Conservation (phyloP, 192 early-diverging fungal species). For the Gorgonomyces haynaldii region DNA sequence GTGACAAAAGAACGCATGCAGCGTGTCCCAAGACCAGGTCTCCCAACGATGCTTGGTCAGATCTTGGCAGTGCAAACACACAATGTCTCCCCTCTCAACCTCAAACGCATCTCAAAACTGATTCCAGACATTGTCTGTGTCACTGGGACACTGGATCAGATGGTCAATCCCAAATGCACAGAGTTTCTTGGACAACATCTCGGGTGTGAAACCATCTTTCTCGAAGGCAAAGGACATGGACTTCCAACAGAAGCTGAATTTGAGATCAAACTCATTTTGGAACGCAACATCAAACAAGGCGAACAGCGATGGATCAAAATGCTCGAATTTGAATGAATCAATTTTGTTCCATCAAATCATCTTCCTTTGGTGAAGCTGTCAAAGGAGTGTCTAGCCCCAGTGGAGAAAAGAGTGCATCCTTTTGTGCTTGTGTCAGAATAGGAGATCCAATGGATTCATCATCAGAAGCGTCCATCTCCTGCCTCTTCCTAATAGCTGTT, state of each 20-base stretch:
- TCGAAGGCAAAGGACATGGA: slow-evolving; percentile 1
- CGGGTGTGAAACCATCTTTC: neutral
- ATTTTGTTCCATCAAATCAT: no score
- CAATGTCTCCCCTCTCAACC: neutral
- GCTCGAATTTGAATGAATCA: no score
- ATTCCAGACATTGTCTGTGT: slow-evolving; percentile 4
- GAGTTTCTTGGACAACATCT: neutral
- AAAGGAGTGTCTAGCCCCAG: no score
- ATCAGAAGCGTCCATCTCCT: slow-evolving; percentile 11
- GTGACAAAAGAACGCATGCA: neutral
- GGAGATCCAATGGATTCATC: no score
- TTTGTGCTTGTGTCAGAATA: no score
- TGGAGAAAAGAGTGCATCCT: no score
- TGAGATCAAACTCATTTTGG: neutral
- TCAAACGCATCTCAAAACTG: neutral
- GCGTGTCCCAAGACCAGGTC: neutral
- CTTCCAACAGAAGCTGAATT: neutral
- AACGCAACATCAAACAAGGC: neutral
- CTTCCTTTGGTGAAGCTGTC: no score
- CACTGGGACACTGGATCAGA: neutral
- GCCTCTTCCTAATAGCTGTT: slow-evolving; percentile 17
- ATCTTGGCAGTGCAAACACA: slow-evolving; percentile 3
- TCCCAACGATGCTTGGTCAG: neutral
- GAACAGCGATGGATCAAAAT: slow-evolving; percentile 3
- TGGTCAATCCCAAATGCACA: slow-evolving; percentile 5